These are phyloP conservation scores for Fusarium duplospermum DNA, from an alignment of 2,329 filamentous ascomycete species.

Conservation along the genomic window DNA sequence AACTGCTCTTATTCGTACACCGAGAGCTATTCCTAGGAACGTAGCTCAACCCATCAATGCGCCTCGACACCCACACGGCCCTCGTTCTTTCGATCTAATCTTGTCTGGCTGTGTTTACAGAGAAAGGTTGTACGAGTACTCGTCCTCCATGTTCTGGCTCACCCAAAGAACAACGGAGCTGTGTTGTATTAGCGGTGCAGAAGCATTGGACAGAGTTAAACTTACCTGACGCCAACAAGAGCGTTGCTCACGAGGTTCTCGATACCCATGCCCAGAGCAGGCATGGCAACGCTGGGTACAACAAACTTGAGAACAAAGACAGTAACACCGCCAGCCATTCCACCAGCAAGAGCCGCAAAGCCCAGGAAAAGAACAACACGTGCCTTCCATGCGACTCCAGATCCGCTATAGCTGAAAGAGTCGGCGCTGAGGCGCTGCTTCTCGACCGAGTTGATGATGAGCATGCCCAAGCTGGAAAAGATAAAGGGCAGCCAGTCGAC, in stretches of 20 bases:
- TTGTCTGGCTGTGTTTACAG: slow-evolving; percentile 53
- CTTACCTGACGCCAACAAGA: slow-evolving; percentile 70
- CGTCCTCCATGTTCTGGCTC: slow-evolving; percentile 79
- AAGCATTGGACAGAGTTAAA: slow-evolving; percentile 3
- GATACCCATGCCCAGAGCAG: slow-evolving; percentile 72
- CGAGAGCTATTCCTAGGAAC: slow-evolving; percentile 1
- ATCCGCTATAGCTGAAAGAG: slow-evolving; percentile 71
- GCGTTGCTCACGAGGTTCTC: slow-evolving; percentile 75
- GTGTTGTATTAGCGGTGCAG: slow-evolving; percentile 26
- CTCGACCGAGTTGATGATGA: slow-evolving; percentile 78
- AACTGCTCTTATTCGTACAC: slow-evolving; percentile 34
- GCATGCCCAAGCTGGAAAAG: slow-evolving; percentile 75
- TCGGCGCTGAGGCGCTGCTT: slow-evolving; percentile 73
- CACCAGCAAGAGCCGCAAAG: slow-evolving; percentile 73
- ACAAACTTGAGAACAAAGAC: slow-evolving; percentile 75
- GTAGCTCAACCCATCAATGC: slow-evolving; percentile 14
- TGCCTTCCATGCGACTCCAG: slow-evolving; percentile 75
- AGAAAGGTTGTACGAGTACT: slow-evolving; percentile 76
- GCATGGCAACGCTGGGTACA: slow-evolving; percentile 67
- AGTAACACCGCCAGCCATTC: slow-evolving; percentile 76
- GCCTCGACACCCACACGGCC: not conserved
- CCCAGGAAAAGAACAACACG: slow-evolving; percentile 75
- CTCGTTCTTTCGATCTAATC: slow-evolving; percentile 5
- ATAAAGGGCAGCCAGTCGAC: slow-evolving; percentile 78
- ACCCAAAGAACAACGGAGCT: slow-evolving; percentile 75